Base-by-base conservation (phyloP, 2,329 filamentous ascomycete genomes). In the Talaromyces islandicus region DNA sequence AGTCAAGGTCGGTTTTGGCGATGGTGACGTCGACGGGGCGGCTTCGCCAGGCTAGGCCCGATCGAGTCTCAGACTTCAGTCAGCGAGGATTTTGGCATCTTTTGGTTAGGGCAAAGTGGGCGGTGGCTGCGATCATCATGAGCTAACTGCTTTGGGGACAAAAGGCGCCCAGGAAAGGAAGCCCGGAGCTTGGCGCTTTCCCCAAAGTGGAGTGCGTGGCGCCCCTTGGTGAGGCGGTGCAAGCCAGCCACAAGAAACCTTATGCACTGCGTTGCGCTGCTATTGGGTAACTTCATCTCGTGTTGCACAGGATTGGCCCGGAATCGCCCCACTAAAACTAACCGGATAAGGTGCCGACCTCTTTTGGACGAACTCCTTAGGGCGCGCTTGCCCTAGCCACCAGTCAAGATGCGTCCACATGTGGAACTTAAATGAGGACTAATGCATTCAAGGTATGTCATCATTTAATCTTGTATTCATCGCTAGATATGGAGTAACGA, bases 11-110 rank as follows among this genome's bases (percentile, higher is more conserved):
- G 43, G 43, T 24, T 53, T 43, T 58, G 58, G 60, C 62, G 60
- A 63, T 62, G 60, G 67, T 73, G 70, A 72, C 70, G 70, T 72
- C 67, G 69, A 69, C 64, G 64, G 66, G 46, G 56, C 30, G 25
- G 3, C 29, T 21, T 19, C 12, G 7, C 19, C 19, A 46, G 21
- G 10, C 43, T 46, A 24, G 43, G 9, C 43, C 43, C 43, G 43
- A 46, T 46, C 43, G 19, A 19, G 12, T 3, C 12, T 5, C 41
- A n/a, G 10, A 4, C 17, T 7, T 21, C n/a, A 21, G 41, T 46
- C 19, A 21, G 41, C 41, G 41, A 19, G n/a, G n/a, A n/a, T n/a
- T n/a, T n/a, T n/a, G n/a, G n/a, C n/a, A n/a, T n/a, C n/a, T n/a
- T n/a, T n/a, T n/a, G n/a, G n/a, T n/a, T n/a, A n/a, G n/a, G n/a